phyloP scores from a whole-genome alignment of 2,329 filamentous ascomycete species.

The Lasiodiplodia sp. region DNA sequence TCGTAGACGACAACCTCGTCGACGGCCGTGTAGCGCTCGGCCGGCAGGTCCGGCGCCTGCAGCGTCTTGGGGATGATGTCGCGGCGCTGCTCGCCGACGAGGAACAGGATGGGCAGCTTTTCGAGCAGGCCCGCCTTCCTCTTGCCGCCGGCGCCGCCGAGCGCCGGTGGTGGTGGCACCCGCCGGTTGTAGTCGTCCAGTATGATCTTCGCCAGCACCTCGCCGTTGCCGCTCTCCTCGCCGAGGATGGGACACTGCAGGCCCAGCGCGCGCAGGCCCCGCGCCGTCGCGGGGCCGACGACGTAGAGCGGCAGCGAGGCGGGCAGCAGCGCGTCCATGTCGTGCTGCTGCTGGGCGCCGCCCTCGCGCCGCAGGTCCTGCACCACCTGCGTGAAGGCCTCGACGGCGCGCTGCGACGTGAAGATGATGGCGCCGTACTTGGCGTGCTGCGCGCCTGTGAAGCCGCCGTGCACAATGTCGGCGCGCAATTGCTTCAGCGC shows the following conservation, averaged over 20 bases:
- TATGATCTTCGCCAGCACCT: constrained; percentile 79
- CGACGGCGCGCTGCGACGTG: constrained; percentile 83
- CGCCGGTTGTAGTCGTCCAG: constrained; percentile 73
- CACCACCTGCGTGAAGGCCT: constrained; percentile 73
- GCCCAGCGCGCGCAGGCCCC: constrained; percentile 68
- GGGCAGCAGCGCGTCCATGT: constrained; percentile 49
- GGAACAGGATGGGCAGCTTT: constrained; percentile 77
- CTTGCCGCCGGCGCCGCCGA: constrained; percentile 34
- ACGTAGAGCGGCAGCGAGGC: constrained; percentile 72
- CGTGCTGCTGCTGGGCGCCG: constrained; percentile 2
- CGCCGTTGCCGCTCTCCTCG: constrained; percentile 83
- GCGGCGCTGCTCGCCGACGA: constrained; percentile 86
- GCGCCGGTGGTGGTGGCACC: constrained; percentile 20
- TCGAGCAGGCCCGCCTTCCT: constrained; percentile 32
- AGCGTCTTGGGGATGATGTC: constrained; percentile 89
- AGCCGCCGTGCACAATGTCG: constrained; percentile 57
- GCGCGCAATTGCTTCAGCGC: constrained; percentile 63
- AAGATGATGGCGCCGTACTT: constrained; percentile 81
- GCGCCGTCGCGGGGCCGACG: constrained; percentile 81
- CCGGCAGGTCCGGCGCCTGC: constrained; percentile 63
- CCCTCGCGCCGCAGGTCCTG: constrained; percentile 57
- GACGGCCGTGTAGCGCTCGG: constrained; percentile 66
- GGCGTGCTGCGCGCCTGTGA: constrained; percentile 42
- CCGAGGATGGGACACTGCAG: constrained; percentile 71
- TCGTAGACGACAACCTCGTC: constrained; percentile 86